Evolutionary conservation across 345 rosid species (phyloP).

Genomic region (Populus simonii): DNA sequence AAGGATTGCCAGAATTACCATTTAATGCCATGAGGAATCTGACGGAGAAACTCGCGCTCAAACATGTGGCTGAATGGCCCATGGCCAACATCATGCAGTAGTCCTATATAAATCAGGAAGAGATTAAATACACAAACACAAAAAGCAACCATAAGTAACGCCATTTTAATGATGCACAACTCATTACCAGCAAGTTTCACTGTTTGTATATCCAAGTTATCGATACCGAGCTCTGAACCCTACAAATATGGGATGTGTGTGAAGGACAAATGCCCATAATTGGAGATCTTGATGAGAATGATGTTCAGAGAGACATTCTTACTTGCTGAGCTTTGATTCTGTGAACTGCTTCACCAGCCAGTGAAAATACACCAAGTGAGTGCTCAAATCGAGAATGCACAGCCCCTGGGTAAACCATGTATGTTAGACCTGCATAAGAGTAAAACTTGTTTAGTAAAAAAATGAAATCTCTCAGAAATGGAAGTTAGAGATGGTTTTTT

Average conservation of each 20-base stretch:
- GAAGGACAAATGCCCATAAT: background rate
- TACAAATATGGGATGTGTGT: background rate
- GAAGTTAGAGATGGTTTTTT: background rate
- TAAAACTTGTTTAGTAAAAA: background rate
- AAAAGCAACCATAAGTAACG: background rate
- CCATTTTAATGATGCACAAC: background rate
- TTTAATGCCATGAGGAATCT: constrained; percentile 7
- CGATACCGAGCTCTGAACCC: constrained; percentile 23
- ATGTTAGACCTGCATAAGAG: constrained; percentile 23
- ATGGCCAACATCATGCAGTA: constrained; percentile 35
- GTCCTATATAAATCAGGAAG: constrained; percentile 9
- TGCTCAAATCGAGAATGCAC: constrained; percentile 39
- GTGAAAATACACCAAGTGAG: constrained; percentile 29
- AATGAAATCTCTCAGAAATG: background rate
- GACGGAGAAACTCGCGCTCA: constrained; percentile 25
- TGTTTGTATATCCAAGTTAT: constrained; percentile 17
- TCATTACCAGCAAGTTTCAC: constrained; percentile 35
- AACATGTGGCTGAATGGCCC: constrained; percentile 35
- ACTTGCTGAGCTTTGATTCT: constrained; percentile 23
- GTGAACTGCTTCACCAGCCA: constrained; percentile 26
- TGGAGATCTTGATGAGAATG: background rate
- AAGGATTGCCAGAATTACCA: constrained; percentile 17
- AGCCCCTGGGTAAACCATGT: constrained; percentile 35
- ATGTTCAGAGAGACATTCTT: constrained; percentile 10
- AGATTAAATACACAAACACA: background rate